These are phyloP conservation scores for Cadophora gregata DNA, from an alignment of 2,329 filamentous ascomycete genomes.

Conservation along the genomic window DNA sequence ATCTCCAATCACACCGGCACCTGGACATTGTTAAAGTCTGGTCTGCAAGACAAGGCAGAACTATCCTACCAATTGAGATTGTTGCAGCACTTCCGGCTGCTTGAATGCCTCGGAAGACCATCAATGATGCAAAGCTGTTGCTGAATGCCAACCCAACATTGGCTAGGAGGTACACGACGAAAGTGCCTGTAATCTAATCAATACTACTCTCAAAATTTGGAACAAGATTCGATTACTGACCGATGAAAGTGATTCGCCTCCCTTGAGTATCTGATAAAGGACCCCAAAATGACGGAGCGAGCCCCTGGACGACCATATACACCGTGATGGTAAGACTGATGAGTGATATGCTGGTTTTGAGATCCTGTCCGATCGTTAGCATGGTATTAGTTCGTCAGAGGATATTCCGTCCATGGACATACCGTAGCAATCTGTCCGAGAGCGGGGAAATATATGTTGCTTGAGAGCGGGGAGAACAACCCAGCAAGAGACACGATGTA, in stretches of 20 bases:
- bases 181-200: constrained; percentile 44
- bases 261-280: constrained; percentile 55
- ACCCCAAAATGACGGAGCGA: constrained; percentile 55
- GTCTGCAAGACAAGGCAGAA: not conserved
- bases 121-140: constrained; percentile 50
- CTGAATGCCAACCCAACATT: constrained; percentile 54
- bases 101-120: constrained; percentile 55
- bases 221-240: constrained; percentile 17
- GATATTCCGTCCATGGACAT: too few species aligned
- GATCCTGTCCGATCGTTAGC: constrained; percentile 14
- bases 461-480: constrained; percentile 58
- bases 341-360: constrained; percentile 34
- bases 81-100: constrained; percentile 55
- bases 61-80: constrained; percentile 51
- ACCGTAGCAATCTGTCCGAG: constrained; percentile 48
- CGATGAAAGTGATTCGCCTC: constrained; percentile 45
- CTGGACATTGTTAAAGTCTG: constrained; percentile 25
- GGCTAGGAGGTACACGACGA: constrained; percentile 53
- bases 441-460: constrained; percentile 58
- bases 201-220: too few species aligned
- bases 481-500: constrained; percentile 56
- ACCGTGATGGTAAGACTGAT: constrained; percentile 52
- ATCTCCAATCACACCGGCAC: constrained; percentile 50
- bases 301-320: constrained; percentile 58
- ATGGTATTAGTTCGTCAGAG: too few species aligned